Evolutionary conservation across 768 basidiomycete genomes (phyloP), one percentile per base, ranked within the genome.

Genomic region (Lactarius hengduanensis): DNA sequence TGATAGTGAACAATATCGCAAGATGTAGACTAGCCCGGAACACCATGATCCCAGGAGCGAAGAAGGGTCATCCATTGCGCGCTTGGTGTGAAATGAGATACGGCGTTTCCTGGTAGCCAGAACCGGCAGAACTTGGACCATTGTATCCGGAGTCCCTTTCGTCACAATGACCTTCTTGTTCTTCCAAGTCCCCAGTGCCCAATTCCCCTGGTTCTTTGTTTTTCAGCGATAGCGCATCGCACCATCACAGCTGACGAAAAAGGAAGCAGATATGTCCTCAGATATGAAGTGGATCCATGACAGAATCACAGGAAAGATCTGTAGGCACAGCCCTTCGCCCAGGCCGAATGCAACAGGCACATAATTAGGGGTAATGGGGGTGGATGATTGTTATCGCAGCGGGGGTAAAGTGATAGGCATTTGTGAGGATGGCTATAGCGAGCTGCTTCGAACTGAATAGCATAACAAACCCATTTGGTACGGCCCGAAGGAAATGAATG

Each of bases 211-310:
- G 2, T 26, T 38, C 9, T n/a, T 40, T 16, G 32, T n/a, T 28
- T 40, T n/a, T 59, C 45, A 1, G 20, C 20, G 28, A 54, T 38
- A 7, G 32, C 26, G 20, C 28, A 38, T 13, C 18, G 40, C 41
- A 18, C 28, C 47, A 6, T 53, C 13, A 26, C n/a, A 4, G 36
- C 20, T 38, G 22, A 50, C 47, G 9, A 11, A 57, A 13, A 30
- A 30, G 4, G 56, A 50, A 40, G 20, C 28, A 28, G 36, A 45
- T 28, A 38, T 30, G 40, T 13, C 13, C 40, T 13, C 38, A 10
- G 40, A 55, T 22, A 55, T 26, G 13, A 55, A 60, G 59, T 45
- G 63, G 63, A 64, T 64, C 63, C 36, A 40, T 36, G 45, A 32
- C 22, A 40, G 47, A 54, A 59, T 41, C 20, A 20, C 41, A 20